Conservation (phyloP, 768 basidiomycete genomes). For the Pulveroboletus sp. region DNA sequence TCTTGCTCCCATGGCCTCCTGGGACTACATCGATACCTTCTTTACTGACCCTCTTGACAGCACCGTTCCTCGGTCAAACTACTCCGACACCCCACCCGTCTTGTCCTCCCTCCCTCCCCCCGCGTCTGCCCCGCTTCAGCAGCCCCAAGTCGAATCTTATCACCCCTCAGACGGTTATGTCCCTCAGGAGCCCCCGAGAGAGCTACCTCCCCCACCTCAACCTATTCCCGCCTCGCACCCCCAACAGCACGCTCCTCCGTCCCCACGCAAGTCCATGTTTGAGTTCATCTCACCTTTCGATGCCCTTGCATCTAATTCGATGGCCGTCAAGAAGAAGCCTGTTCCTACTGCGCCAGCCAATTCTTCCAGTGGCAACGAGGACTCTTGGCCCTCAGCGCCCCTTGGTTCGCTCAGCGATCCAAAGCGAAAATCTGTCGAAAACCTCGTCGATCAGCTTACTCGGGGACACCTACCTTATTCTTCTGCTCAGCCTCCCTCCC, state of each 20-base stretch:
- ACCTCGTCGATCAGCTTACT: constrained; percentile 69
- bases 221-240: constrained; percentile 22
- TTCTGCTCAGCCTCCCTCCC: constrained; percentile 35
- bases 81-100: constrained; percentile 43
- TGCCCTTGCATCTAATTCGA: constrained; percentile 51
- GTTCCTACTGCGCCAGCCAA: constrained; percentile 43
- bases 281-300: constrained; percentile 85
- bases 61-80: constrained; percentile 46
- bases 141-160: constrained; percentile 22
- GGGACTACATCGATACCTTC: constrained; percentile 30
- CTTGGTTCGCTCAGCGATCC: constrained; percentile 37
- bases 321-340: constrained; percentile 63
- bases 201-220: constrained; percentile 22
- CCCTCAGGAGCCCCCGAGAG: constrained; percentile 24
- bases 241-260: constrained; percentile 51
- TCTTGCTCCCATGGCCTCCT: constrained; percentile 28
- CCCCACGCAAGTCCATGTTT: constrained; percentile 77
- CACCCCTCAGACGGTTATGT: constrained; percentile 38
- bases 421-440: constrained; percentile 80
- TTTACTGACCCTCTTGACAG: constrained; percentile 33
- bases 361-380: constrained; percentile 47
- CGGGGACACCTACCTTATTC: constrained; percentile 37
- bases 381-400: constrained; percentile 48
- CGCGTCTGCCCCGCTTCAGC: constrained; percentile 47
- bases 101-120: constrained; percentile 29